Percentiles rank a stretch among this genome's conserved stretches.
These are phyloP conservation scores for Zygoascus flipseniorum DNA, from an alignment of 805 yeast species.

Conservation along the genomic window DNA sequence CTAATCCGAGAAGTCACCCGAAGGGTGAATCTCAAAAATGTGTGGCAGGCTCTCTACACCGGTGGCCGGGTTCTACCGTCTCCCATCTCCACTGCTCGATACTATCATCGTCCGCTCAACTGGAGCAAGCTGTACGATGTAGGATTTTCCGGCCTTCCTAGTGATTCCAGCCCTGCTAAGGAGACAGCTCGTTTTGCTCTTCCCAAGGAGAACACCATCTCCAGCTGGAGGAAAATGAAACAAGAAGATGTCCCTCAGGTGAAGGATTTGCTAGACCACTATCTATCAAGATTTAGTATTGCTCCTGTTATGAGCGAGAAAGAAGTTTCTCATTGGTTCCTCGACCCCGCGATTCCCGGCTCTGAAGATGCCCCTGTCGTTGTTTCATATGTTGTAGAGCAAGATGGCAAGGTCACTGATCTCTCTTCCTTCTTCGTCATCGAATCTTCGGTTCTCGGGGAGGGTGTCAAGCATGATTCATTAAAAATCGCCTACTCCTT, in stretches of 20 bases:
- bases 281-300: conserved; percentile 63
- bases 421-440: conserved; percentile 82
- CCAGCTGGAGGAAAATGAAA: conserved; percentile 52
- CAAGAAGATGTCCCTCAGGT: conserved; percentile 58
- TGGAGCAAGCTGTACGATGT: conserved; percentile 87
- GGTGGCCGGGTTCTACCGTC: conserved; percentile 88
- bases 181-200: conserved; percentile 57
- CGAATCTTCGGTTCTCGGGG: conserved; percentile 72
- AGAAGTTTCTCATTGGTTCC: conserved; percentile 76
- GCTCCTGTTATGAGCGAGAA: conserved; percentile 58
- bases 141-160: conserved; percentile 79
- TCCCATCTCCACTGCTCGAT: conserved; percentile 83
- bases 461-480: conserved; percentile 46
- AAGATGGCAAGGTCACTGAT: conserved; percentile 57
- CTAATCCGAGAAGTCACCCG: conserved; percentile 90
- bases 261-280: conserved; percentile 47
- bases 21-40: conserved; percentile 71
- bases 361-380: conserved; percentile 45
- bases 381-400: conserved; percentile 67
- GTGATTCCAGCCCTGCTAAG: conserved; percentile 52
- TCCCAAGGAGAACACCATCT: conserved; percentile 40
- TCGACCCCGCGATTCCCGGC: conserved; percentile 38
- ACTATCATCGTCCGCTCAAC: conserved; percentile 87
- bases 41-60: conserved; percentile 95
- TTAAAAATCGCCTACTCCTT: conserved; percentile 82